Percentiles rank a stretch among this genome's conserved stretches.
These are phyloP conservation scores for Ophiostoma sp. DNA, from an alignment of 2,329 filamentous ascomycete genomes.

Conservation along the genomic window DNA sequence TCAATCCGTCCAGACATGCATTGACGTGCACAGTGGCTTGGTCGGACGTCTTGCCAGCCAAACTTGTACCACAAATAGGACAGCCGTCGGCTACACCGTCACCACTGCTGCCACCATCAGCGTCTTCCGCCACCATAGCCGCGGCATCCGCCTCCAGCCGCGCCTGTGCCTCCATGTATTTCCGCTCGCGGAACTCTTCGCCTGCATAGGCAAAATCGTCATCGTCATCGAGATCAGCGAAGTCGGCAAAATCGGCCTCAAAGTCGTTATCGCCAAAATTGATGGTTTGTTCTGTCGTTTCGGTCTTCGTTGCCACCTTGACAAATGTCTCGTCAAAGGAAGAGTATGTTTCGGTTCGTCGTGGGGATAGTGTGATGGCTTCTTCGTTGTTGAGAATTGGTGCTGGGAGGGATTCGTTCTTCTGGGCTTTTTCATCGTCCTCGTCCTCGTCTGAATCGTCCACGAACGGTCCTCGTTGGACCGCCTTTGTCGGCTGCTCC, in stretches of 20 bases:
- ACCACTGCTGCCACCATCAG: conserved; percentile 32
- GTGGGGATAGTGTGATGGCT: not conserved
- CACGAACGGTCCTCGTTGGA: conserved; percentile 60
- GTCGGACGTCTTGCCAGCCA: conserved; percentile 62
- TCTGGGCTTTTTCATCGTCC: not conserved
- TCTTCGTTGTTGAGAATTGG: not conserved
- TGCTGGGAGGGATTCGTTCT: not conserved
- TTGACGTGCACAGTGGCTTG: conserved; percentile 86
- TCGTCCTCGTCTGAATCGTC: conserved; percentile 47
- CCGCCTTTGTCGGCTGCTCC: conserved; percentile 25
- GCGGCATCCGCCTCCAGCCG: conserved; percentile 58
- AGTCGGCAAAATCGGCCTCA: conserved; percentile 40
- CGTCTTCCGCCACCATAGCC: conserved; percentile 39
- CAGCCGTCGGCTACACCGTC: conserved; percentile 51
- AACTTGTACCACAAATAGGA: conserved; percentile 71
- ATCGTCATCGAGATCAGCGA: conserved; percentile 54
- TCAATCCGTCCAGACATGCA: conserved; percentile 73
- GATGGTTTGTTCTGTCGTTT: not conserved
- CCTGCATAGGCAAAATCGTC: conserved; percentile 52
- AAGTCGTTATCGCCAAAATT: conserved; percentile 35
- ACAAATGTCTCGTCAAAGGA: conserved; percentile 26
- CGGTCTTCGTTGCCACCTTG: not conserved
- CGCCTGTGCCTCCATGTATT: conserved; percentile 75
- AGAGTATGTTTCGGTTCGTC: not conserved
- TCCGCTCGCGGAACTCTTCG: conserved; percentile 55